These are phyloP conservation scores for Trichoderma sp. DNA, from an alignment of 2,329 filamentous ascomycete species.

Conservation along the genomic window DNA sequence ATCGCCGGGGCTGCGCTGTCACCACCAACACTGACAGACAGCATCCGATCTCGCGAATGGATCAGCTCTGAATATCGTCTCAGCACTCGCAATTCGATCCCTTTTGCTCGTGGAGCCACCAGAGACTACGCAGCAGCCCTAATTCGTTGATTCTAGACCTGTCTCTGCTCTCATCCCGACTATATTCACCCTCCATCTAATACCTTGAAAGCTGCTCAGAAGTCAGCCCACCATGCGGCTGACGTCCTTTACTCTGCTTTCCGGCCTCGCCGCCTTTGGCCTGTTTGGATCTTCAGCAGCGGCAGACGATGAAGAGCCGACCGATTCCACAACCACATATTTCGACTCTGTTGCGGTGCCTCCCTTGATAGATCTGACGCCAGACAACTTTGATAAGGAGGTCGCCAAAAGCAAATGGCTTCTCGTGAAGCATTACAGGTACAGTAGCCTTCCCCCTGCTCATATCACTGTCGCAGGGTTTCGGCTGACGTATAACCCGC, in stretches of 20 bases:
- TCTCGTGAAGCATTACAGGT: conserved; percentile 68
- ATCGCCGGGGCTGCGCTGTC: conserved; percentile 6
- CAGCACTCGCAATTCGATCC: not conserved
- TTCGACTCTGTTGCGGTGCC: conserved; percentile 69
- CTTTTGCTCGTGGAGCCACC: not conserved
- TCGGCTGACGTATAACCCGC: conserved; percentile 27
- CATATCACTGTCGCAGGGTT: not conserved
- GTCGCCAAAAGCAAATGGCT: conserved; percentile 52
- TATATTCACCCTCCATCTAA: not conserved
- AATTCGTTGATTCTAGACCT: not conserved
- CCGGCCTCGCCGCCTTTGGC: conserved; percentile 38
- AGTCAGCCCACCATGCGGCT: conserved; percentile 32
- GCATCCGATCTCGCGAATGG: conserved; percentile 11
- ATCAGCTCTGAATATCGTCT: conserved; percentile 1
- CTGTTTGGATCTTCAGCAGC: conserved; percentile 18
- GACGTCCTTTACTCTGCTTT: conserved; percentile 44
- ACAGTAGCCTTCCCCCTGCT: conserved; percentile 20
- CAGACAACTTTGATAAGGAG: conserved; percentile 55
- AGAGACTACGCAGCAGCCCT: not conserved
- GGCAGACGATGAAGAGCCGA: conserved; percentile 29
- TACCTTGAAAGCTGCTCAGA: not conserved
- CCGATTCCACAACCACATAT: conserved; percentile 46
- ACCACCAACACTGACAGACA: not conserved
- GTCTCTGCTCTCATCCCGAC: not conserved
- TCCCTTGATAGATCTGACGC: conserved; percentile 58